phyloP scores from a whole-genome alignment of 108 stramenopile genomes.

The Aurantiochytrium sp. region DNA sequence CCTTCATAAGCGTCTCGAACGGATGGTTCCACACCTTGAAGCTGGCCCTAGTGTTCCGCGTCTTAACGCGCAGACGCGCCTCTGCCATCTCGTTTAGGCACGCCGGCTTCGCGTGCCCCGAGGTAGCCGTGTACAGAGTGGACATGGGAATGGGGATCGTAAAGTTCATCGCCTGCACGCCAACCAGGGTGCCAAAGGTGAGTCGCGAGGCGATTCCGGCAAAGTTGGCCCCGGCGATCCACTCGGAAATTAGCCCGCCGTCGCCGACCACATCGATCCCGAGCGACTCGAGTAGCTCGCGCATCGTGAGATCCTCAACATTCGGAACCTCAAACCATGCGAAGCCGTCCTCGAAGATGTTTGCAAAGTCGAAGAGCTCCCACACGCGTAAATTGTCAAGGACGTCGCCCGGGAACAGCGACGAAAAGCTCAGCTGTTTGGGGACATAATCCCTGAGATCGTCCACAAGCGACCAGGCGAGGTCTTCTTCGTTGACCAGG shows the following conservation, averaged over 20 bases:
- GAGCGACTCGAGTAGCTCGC: neutral
- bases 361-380: no score
- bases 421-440: no score
- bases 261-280: neutral
- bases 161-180: neutral
- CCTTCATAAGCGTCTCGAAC: neutral
- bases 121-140: neutral
- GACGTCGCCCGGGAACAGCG: no score
- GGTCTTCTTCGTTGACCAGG: neutral
- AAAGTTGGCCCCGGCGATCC: neutral
- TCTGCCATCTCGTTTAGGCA: neutral
- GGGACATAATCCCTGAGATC: neutral
- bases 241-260: neutral
- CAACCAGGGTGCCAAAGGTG: neutral
- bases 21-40: conserved; percentile 6
- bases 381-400: no score
- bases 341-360: neutral
- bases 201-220: neutral
- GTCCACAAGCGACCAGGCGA: neutral
- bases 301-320: neutral
- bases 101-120: neutral
- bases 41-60: neutral
- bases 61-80: neutral
- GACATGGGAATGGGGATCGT: neutral
- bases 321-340: neutral